Conservation (phyloP, 2,329 filamentous ascomycete genomes). For the Penicillium griseofulvum region DNA sequence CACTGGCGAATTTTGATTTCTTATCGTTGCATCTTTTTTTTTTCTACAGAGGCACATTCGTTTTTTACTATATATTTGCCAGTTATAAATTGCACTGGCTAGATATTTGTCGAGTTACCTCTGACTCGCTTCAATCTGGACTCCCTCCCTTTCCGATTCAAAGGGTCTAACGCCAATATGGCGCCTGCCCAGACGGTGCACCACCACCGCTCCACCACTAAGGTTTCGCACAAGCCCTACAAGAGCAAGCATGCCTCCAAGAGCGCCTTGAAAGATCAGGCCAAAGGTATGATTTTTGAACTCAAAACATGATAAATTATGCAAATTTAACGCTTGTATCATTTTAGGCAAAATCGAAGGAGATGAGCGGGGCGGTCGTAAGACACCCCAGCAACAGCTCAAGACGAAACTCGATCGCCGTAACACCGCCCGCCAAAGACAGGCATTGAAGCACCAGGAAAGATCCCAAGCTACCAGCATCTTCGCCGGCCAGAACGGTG, state of each 20-base stretch:
- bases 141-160: slow-evolving; percentile 81
- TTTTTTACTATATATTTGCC: slow-evolving; percentile 1
- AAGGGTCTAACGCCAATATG: slow-evolving; percentile 70
- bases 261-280: slow-evolving; percentile 75
- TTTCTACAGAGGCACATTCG: slow-evolving; percentile 5
- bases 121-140: slow-evolving; percentile 29
- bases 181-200: slow-evolving; percentile 63
- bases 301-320: background rate
- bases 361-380: slow-evolving; percentile 70
- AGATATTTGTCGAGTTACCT: background rate
- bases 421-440: slow-evolving; percentile 91
- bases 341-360: slow-evolving; percentile 69
- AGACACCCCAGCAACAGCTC: slow-evolving; percentile 90
- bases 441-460: slow-evolving; percentile 77
- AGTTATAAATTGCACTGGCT: slow-evolving; percentile 2
- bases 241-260: slow-evolving; percentile 92
- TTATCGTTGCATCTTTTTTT: slow-evolving; percentile 22
- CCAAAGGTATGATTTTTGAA: slow-evolving; percentile 65
- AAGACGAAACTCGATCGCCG: slow-evolving; percentile 96
- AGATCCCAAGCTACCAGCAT: slow-evolving; percentile 75
- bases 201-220: slow-evolving; percentile 90
- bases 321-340: slow-evolving; percentile 12
- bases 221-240: slow-evolving; percentile 82
- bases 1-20: slow-evolving; percentile 38
- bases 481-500: slow-evolving; percentile 82